Conservation (phyloP, 176 grass and related monocot species). For the Triticum urartu region DNA sequence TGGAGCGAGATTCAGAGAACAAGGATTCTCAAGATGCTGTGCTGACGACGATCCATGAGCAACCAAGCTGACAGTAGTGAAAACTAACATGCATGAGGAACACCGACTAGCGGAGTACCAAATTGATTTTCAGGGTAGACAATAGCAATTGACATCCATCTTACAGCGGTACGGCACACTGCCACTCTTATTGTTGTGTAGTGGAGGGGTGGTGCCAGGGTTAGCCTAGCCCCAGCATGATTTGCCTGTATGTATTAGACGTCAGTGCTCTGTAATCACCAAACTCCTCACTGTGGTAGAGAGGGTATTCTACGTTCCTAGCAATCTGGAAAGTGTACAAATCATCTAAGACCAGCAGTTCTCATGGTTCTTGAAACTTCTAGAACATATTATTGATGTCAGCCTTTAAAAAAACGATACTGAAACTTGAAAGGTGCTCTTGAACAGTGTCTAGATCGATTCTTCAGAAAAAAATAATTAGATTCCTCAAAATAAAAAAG, state of each 20-base stretch:
- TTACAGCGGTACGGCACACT: not conserved
- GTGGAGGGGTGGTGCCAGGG: not conserved
- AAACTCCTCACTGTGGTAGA: not conserved
- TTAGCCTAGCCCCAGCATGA: not conserved
- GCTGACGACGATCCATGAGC: not conserved
- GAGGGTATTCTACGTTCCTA: not conserved
- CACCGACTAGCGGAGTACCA: not conserved
- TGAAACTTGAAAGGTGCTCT: not conserved
- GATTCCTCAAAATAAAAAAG: no score
- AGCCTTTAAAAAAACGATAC: not conserved
- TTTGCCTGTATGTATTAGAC: constrained; percentile 15
- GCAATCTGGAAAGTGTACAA: not conserved
- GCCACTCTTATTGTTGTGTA: constrained; percentile 8
- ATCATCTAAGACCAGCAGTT: not conserved
- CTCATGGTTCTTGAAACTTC: not conserved
- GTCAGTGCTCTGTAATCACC: not conserved
- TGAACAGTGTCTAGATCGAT: not conserved
- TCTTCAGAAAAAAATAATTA: no score
- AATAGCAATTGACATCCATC: constrained; percentile 2
- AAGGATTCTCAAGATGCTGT: not conserved
- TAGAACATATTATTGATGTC: not conserved
- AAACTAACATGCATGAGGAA: constrained; percentile 11
- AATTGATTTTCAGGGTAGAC: constrained; percentile 27
- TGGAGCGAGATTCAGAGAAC: constrained; percentile 17
- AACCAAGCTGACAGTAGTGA: constrained; percentile 23